Base-by-base conservation (phyloP, 345 rosid genomes). In the Ceriops tagal region DNA sequence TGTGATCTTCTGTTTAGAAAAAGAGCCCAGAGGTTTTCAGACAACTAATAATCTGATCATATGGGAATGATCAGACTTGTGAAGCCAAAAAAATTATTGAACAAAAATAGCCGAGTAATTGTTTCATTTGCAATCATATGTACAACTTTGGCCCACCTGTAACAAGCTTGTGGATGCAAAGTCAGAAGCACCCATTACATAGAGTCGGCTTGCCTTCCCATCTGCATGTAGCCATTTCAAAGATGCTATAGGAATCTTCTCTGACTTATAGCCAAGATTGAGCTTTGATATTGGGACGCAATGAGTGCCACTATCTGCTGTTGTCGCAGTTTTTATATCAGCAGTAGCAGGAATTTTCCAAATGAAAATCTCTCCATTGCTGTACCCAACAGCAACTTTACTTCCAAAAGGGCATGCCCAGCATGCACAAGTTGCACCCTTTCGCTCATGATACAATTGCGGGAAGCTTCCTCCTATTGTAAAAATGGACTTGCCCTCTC, bases 321-420 rank as follows among this genome's bases (percentile, higher is more conserved):
- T 69, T 57, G 31, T 19, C 69, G 81, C 91, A 20, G 62, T 62
- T 57, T 73, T 84, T 66, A 77, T 76, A 75, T 77, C 80, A 37
- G 64, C 32, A 46, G 66, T 51, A 4, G 74, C 55, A 71, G 92
- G 87, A 78, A 88, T 71, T 71, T 82, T 83, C 95, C 96, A 91
- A 53, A 89, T 79, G 21, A 80, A 76, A 68, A 93, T 86, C 37
- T 93, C 98, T 6, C 97, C 98, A 37, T 79, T 91, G 64, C 76
- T 88, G 77, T 89, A 93, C 26, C 98, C 97, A 72, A 91, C 83
- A 32, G 83, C 87, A 75, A 88, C 86, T 86, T 81, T 93, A 83
- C 84, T 89, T 75, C 97, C 97, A 67, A 77, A 61, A 26, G 96
- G 92, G 47, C 98, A 93, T 52, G 82, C 90, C 98, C 97, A 93